Percentiles rank a stretch among this genome's conserved stretches.
Evolutionary conservation across 2,329 filamentous ascomycete species (phyloP).

Genomic region (Aspergillus proliferans): DNA sequence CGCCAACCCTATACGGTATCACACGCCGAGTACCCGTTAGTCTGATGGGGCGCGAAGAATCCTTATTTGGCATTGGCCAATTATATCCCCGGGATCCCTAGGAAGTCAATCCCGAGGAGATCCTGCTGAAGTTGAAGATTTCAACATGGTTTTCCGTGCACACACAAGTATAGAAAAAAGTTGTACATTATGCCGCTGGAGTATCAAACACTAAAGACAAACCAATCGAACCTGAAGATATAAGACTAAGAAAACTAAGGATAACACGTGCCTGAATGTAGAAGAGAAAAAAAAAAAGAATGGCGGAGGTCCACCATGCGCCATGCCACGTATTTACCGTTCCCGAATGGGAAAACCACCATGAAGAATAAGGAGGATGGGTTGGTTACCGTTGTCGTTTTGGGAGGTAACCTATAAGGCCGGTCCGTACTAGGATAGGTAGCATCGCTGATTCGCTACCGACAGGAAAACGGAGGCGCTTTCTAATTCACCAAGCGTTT

Average conservation of each 20-base stretch:
- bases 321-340: neutral
- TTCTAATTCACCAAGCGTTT: constrained; percentile 63
- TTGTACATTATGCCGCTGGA: constrained; percentile 1
- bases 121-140: too few relatives aligned
- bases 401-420: neutral
- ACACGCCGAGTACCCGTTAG: too few relatives aligned
- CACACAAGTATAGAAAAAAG: neutral
- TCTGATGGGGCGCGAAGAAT: too few relatives aligned
- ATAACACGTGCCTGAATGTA: neutral
- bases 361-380: neutral
- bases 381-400: neutral
- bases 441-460: neutral
- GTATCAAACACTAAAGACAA: neutral
- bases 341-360: neutral
- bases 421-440: neutral
- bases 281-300: neutral
- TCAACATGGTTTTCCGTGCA: too few relatives aligned
- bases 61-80: too few relatives aligned
- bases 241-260: neutral
- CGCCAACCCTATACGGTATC: too few relatives aligned
- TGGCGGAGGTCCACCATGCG: too few relatives aligned
- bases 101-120: too few relatives aligned
- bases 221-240: neutral
- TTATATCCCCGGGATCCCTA: too few relatives aligned
- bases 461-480: neutral